These are phyloP conservation scores for Botrytis tulipae DNA, from an alignment of 2,329 filamentous ascomycete genomes.

Conservation along the genomic window DNA sequence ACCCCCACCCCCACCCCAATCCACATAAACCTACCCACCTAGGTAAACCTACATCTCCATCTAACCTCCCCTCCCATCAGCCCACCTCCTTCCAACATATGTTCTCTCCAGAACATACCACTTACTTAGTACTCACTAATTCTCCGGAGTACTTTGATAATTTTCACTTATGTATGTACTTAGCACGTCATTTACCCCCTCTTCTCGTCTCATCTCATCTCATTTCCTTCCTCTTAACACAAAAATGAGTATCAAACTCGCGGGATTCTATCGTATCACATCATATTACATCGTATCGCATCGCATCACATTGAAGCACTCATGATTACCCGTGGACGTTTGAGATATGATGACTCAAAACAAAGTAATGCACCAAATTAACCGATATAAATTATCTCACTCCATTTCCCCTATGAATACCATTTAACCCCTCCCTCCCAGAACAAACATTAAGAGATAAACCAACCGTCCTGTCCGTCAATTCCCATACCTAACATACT, in stretches of 20 bases:
- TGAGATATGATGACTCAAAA: not conserved
- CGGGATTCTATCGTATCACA: not conserved
- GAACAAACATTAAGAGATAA: not conserved
- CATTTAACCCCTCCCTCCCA: not conserved
- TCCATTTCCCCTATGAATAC: not conserved
- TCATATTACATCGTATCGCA: not conserved
- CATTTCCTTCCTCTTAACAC: not conserved
- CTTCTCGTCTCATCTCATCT: not conserved
- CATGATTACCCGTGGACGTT: not conserved
- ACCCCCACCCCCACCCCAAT: no score
- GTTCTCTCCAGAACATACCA: not conserved
- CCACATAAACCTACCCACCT: no score
- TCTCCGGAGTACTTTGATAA: not conserved
- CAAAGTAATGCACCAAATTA: not conserved
- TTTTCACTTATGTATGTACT: not conserved
- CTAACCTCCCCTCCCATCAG: not conserved
- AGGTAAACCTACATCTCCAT: not conserved
- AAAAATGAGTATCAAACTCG: not conserved
- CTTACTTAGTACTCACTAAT: not conserved
- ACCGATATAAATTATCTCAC: not conserved
- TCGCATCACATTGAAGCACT: not conserved
- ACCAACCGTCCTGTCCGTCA: not conserved
- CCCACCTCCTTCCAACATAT: not conserved
- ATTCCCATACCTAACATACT: not conserved
- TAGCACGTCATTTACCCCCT: not conserved